Evolutionary conservation across 2,329 filamentous ascomycete species (phyloP), one percentile per base, ranked within the genome.

Genomic region (Penicillium expansum): DNA sequence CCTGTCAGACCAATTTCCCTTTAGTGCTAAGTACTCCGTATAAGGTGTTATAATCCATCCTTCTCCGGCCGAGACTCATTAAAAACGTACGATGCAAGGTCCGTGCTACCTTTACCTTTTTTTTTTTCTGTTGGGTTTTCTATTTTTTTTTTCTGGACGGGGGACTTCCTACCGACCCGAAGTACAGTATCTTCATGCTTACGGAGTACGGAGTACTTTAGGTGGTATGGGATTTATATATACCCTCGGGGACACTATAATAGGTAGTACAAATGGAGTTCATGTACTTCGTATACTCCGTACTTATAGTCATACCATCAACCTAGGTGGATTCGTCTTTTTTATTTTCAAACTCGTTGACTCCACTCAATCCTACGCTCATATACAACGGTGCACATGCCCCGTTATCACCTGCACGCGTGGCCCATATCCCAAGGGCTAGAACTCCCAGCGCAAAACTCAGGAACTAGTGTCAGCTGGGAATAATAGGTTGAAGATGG

Each of bases 371-470:
- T 43, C 37, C 52, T 22, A 55, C 52, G n/a, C 45, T 55, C 37
- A 56, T 56, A 35, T 56, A 56, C 48, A 20, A 43, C 43, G 51
- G 27, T 20, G 39, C 32, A 55, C 49, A 29, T 30, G 13, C 39
- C 48, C 48, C 16, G 32, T 38, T 18, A 20, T 18, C 38, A 18
- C 14, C 32, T 48, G 38, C 30, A 33, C n/a, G 32, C n/a, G 52
- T 59, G 47, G 59, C 35, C 55, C 55, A 38, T 49, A 41, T 60
- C 43, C 11, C 44, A 60, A 63, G 52, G 57, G 57, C 57, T 57
- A 58, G 59, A 62, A 56, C 58, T 38, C 52, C 37, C 32, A 47
- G 20, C 2, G 29, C 39, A 33, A 33, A 48, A 44, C 35, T 22
- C 30, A 30, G 49, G 45, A 43, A 55, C 45, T 35, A n/a, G 48